Conservation (phyloP, 2,329 filamentous ascomycete species). For the Fusarium sp. region DNA sequence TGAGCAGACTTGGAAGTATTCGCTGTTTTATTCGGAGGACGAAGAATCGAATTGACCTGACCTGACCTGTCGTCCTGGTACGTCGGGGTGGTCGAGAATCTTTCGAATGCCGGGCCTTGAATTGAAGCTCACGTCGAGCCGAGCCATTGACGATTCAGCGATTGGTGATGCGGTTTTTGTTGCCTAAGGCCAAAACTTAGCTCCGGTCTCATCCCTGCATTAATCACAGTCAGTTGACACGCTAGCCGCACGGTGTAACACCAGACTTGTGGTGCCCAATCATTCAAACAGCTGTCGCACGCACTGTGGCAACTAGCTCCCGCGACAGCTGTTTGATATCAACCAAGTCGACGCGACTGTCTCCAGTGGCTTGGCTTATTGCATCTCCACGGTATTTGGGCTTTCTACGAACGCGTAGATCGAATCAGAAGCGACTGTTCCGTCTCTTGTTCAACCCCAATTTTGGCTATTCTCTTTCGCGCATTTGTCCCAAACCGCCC, state of each 20-base stretch:
- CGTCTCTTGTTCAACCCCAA: not conserved
- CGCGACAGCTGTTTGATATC: constrained; percentile 44
- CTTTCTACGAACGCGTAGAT: constrained; percentile 23
- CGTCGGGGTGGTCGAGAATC: constrained; percentile 33
- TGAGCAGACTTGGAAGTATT: constrained; percentile 46
- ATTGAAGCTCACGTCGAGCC: constrained; percentile 46
- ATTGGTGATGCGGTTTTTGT: constrained; percentile 42
- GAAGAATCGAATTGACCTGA: constrained; percentile 43
- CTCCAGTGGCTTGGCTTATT: constrained; percentile 23
- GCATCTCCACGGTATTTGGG: constrained; percentile 18
- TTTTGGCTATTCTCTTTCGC: constrained; percentile 2
- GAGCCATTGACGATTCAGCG: constrained; percentile 47
- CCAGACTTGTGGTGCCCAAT: not conserved
- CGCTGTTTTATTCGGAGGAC: constrained; percentile 12
- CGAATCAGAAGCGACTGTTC: not conserved
- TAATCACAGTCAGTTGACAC: constrained; percentile 9
- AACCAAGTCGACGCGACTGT: constrained; percentile 44
- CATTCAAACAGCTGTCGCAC: constrained; percentile 36
- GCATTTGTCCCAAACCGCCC: constrained; percentile 9
- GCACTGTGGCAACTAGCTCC: constrained; percentile 47
- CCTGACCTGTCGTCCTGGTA: constrained; percentile 35
- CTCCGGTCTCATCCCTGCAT: constrained; percentile 38
- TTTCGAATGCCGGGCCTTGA: constrained; percentile 43
- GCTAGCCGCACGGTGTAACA: constrained; percentile 13
- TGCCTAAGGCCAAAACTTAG: constrained; percentile 44